A percentile compares a stretch with the other conserved stretches of the same genome.
These are phyloP conservation scores for Eutrema salsugineum DNA, from an alignment of 441 rosid genomes.

Conservation along the genomic window DNA sequence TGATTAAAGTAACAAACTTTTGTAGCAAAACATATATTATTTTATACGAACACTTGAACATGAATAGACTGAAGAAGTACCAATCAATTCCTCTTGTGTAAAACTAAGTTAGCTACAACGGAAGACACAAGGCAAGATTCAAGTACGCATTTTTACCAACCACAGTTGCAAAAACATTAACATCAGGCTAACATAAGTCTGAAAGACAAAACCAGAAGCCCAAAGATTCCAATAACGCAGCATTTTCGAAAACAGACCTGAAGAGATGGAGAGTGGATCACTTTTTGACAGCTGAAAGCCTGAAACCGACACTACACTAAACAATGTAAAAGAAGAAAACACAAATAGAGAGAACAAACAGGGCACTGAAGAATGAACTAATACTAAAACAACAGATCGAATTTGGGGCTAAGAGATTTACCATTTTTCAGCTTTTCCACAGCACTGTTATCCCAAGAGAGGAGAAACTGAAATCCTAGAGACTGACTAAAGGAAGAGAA, in stretches of 20 bases:
- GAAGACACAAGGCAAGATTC: not conserved
- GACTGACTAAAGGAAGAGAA: not conserved
- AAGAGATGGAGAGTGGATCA: not conserved
- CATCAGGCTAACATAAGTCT: not conserved
- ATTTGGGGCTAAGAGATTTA: not conserved
- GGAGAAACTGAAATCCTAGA: not conserved
- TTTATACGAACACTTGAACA: not conserved
- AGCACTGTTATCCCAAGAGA: not conserved
- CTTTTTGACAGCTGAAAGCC: not conserved
- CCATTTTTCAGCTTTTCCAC: constrained; percentile 3
- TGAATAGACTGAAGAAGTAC: not conserved
- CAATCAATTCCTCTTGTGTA: not conserved
- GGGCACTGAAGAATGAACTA: not conserved
- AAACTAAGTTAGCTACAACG: not conserved
- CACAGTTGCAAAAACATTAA: not conserved
- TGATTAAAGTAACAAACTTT: constrained; percentile 19
- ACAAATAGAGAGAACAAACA: not conserved
- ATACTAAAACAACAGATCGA: not conserved
- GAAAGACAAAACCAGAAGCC: not conserved
- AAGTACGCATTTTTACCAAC: not conserved
- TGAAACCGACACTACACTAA: not conserved
- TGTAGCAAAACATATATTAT: not conserved
- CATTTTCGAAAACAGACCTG: not conserved
- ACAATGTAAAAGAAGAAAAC: not conserved
- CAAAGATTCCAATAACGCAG: not conserved